Evolutionary conservation across 2,329 filamentous ascomycete genomes (phyloP), one percentile per base, ranked within the genome.

Genomic region (Apiospora sp.): DNA sequence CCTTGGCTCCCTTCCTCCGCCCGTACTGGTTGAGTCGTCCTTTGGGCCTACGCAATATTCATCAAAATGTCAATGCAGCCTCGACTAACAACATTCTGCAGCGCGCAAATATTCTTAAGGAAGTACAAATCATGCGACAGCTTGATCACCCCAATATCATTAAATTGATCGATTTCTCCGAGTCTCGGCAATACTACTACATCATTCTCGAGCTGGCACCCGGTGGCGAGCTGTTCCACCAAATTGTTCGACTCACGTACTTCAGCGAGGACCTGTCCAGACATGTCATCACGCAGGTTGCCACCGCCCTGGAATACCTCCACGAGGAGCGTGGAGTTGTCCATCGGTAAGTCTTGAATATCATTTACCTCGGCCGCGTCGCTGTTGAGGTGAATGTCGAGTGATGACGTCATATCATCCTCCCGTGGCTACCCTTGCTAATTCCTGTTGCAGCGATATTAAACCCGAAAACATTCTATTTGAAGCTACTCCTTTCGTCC

Each of bases 391-490:
- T 30, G 30, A 16, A 22, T 13, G 43, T 22, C 54, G n/a, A 14
- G 14, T 1, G 12, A 41, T 41, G 58, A 41, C 58, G 58, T 64
- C 34, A 64, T 41, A 37, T 3, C 41, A 37, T 10, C 22, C 16
- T 7, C 10, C 19, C 19, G 44, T n/a, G 34, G 69, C 68, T 51
- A 72, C 64, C 58, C 73, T 70, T 70, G 68, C 75, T 80, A 44
- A 80, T 74, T 79, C 74, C 67, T 58, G 24, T 70, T 61, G 72
- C 79, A 98, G 95, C 83, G 95, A 98, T 81, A 99, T 99, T 84
- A 99, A 99, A 84, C 96, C 96, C 0, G 96, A 99, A 83, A 99
- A 99, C 80, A 91, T 99, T 71, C 87, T 99, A 3, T 99, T 98
- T 84, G 94, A 94, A 77, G 96, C 95, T 4, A 93, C 92, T 73